These are phyloP conservation scores for Backusella australiensis DNA, from an alignment of 192 early-diverging fungal genomes.

Conservation along the genomic window DNA sequence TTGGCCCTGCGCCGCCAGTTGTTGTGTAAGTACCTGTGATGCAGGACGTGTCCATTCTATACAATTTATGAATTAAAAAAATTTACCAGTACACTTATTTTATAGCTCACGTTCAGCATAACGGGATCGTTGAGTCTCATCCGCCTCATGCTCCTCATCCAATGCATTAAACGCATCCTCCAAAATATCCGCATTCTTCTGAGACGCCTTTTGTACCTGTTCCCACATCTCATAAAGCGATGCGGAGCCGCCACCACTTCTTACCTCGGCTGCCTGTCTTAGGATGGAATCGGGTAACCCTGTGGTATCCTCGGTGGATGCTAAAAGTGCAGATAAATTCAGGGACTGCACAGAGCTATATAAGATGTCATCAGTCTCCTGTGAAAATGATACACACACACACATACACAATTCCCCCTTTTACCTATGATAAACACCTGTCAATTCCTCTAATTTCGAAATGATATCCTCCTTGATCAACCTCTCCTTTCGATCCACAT, in stretches of 20 bases:
- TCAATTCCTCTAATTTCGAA: conserved; percentile 63
- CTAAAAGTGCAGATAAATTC: conserved; percentile 20
- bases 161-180: conserved; percentile 68
- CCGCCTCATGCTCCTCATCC: conserved; percentile 68
- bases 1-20: conserved; percentile 53
- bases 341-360: conserved; percentile 34
- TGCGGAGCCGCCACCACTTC: conserved; percentile 64
- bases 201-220: conserved; percentile 53
- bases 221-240: conserved; percentile 64
- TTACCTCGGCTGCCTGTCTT: conserved; percentile 71
- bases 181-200: conserved; percentile 53
- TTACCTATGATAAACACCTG: conserved; percentile 64
- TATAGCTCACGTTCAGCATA: conserved; percentile 41
- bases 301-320: conserved; percentile 68
- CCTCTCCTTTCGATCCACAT: conserved; percentile 79
- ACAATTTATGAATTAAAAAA: no score
- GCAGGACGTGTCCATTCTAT: conserved; percentile 55
- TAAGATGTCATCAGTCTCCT: no score
- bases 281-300: conserved; percentile 72
- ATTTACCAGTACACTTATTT: not conserved
- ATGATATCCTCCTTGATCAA: conserved; percentile 68
- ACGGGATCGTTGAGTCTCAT: conserved; percentile 57
- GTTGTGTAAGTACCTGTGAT: conserved; percentile 50
- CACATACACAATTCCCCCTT: not conserved
- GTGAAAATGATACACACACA: not conserved